phyloP scores from a whole-genome alignment of 208 protist genomes.

The Wallacemonas rigidus region DNA sequence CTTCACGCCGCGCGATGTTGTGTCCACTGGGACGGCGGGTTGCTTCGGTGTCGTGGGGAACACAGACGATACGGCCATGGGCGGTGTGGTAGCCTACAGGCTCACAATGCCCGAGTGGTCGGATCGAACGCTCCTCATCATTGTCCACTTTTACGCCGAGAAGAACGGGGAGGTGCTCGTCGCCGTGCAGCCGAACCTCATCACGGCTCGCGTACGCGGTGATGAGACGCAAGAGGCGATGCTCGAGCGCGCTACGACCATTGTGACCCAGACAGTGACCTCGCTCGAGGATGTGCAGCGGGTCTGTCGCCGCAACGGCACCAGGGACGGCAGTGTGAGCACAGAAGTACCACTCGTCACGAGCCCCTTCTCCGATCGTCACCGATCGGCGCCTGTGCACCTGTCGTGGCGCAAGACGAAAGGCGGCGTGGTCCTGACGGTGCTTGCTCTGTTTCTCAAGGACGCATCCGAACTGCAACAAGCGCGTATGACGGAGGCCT shows the following conservation, averaged over 20 bases:
- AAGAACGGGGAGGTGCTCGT: constrained; percentile 28
- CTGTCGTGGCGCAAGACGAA: constrained; percentile 30
- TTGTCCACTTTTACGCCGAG: constrained; percentile 42
- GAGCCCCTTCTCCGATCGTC: constrained; percentile 40
- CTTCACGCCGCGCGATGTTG: constrained; percentile 37
- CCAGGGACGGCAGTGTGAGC: background rate
- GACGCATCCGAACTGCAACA: constrained; percentile 45
- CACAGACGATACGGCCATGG: constrained; percentile 27
- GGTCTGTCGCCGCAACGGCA: background rate
- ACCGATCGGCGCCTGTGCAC: constrained; percentile 36
- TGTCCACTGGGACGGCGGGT: constrained; percentile 22
- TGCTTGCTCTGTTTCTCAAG: constrained; percentile 36
- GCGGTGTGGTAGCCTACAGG: constrained; percentile 34
- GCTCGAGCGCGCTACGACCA: constrained; percentile 37
- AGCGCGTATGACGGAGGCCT: constrained; percentile 39
- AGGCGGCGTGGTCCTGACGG: constrained; percentile 29
- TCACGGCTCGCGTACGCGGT: constrained; percentile 20
- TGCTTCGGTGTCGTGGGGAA: constrained; percentile 44
- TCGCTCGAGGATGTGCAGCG: constrained; percentile 31
- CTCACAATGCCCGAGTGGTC: constrained; percentile 22
- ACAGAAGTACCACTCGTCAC: constrained; percentile 18
- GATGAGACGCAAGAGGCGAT: constrained; percentile 29
- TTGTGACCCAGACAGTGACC: constrained; percentile 31
- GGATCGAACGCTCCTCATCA: constrained; percentile 40
- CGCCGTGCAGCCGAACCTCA: constrained; percentile 39